Evolutionary conservation across 139 green algal genomes (phyloP), one percentile per base, ranked within the genome.

Genomic region (Pleodorina starrii): DNA sequence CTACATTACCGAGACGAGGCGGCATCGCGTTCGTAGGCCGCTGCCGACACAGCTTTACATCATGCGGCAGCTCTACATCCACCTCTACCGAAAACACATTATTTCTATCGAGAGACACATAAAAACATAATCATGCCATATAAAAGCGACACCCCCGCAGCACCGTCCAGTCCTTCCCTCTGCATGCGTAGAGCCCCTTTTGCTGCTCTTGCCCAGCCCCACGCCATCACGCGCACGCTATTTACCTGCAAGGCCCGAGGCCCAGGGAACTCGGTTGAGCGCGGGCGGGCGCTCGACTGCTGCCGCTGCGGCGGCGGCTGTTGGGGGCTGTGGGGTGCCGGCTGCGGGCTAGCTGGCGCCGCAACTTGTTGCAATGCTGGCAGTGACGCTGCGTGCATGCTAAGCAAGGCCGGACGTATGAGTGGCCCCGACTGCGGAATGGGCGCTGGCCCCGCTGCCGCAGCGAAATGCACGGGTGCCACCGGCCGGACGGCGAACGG

Each of bases 261-360:
- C 44, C 66, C 82, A 27, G 66, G 82, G 66, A 88, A 88, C 63
- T 80, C 82, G 32, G 82, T 88, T 1, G 82, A 71, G 32, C 82
- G 66, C 3, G 29, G 81, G 16, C 60, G 60, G 23, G 60, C 60
- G 4, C 54, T 32, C 0, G 63, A 60, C n/a, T 87, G 81, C 43
- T 48, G 44, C 2, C 14, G 44, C 32, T 87, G 60, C n/a, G 78
- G 81, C 43, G 29, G 44, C 2, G n/a, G 44, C 32, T 87, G 60
- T 1, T 50, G 32, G 5, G 81, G 81, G 63, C 81, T 87, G 60
- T 69, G 54, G 9, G 44, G 63, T 23, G 27, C 44, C 19, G 43
- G 66, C 68, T 79, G 82, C 1, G 82, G 82, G 46, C 82, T 88
- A n/a, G 59, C 27, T 27, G 57, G 80, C 59, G 59, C 19, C 7